Percentiles rank a stretch among this genome's conserved stretches.
phyloP scores from a whole-genome alignment of 345 rosid species.

The Brassica rapa region DNA sequence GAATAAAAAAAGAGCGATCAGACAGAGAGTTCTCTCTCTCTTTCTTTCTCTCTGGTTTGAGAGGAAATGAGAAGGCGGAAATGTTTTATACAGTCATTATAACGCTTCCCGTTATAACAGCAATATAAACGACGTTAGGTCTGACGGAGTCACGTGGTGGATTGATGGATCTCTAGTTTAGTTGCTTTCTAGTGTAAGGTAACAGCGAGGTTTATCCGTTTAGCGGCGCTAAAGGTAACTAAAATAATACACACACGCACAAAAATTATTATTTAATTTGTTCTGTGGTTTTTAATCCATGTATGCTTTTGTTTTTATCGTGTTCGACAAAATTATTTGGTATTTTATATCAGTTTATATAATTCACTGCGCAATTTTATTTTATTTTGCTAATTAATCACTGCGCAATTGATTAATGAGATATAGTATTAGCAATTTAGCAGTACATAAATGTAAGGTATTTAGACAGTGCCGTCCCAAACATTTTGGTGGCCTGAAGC shows the following conservation, averaged over 20 bases:
- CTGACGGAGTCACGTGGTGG: neutral
- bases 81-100: neutral
- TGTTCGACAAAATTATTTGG: no score
- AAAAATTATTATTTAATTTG: neutral
- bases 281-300: neutral
- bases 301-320: no score
- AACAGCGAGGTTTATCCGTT: conserved; percentile 5
- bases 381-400: no score
- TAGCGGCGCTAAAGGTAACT: neutral
- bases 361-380: no score
- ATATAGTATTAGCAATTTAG: no score
- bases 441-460: no score
- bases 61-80: neutral
- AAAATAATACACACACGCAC: neutral
- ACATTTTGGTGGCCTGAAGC: no score
- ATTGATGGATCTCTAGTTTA: neutral
- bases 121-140: neutral
- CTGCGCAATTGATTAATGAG: no score
- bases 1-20: neutral
- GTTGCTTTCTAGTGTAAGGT: neutral
- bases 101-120: conserved; percentile 1
- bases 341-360: no score
- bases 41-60: neutral
- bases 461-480: no score
- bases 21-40: neutral